Percentiles rank a stretch among this genome's conserved stretches.
Conservation (phyloP, 2,329 filamentous ascomycete genomes). For the Claviceps sp. region DNA sequence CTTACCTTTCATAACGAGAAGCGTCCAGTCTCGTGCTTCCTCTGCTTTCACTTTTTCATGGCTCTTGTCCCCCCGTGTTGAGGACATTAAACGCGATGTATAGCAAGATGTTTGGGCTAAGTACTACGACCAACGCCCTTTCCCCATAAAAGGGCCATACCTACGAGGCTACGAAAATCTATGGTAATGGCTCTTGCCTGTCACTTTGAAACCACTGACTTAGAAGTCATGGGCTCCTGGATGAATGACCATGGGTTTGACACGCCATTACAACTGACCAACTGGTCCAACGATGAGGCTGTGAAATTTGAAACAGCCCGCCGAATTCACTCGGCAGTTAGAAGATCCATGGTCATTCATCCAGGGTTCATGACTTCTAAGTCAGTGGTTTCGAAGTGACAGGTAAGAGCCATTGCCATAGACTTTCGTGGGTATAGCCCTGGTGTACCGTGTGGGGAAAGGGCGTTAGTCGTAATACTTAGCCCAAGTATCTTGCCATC, state of each 20-base stretch:
- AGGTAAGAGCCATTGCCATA: neutral
- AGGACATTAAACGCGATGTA: slow-evolving; percentile 5
- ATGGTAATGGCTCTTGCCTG: neutral
- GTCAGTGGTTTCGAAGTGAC: no score
- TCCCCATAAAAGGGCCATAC: slow-evolving; percentile 10
- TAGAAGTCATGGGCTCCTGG: no score
- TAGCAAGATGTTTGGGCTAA: slow-evolving; percentile 10
- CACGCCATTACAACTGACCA: no score
- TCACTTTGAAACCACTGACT: no score
- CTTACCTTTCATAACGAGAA: slow-evolving; percentile 7
- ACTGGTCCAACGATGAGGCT: no score
- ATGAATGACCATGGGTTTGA: no score
- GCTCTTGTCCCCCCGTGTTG: slow-evolving; percentile 9
- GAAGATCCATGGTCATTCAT: no score
- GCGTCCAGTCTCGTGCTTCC: slow-evolving; percentile 10
- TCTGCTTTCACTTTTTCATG: slow-evolving; percentile 15
- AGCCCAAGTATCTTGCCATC: slow-evolving; percentile 10
- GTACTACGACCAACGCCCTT: slow-evolving; percentile 10
- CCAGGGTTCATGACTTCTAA: no score
- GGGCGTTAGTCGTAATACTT: slow-evolving; percentile 10
- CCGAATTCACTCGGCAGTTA: no score
- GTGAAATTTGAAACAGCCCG: no score
- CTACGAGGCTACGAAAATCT: slow-evolving; percentile 8
- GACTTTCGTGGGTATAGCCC: slow-evolving; percentile 8
- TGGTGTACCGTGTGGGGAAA: slow-evolving; percentile 11